Conservation (phyloP, 2,329 filamentous ascomycete genomes). For the Metarhizium album region DNA sequence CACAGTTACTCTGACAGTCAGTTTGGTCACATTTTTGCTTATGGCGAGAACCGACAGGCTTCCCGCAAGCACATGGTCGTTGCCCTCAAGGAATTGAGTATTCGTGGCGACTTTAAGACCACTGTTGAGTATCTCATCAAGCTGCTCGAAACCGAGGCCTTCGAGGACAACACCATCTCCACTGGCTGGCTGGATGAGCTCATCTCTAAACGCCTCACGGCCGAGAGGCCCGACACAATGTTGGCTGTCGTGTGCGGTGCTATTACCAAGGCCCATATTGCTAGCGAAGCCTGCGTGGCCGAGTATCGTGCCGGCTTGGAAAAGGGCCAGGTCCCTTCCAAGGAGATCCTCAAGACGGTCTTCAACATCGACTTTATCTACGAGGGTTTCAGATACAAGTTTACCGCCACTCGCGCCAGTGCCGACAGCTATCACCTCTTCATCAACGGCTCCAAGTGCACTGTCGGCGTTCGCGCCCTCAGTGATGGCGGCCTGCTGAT, state of each 20-base stretch:
- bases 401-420: conserved; percentile 89
- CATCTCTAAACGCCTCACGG: conserved; percentile 94
- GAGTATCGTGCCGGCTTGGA: conserved; percentile 85
- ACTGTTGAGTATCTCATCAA: conserved; percentile 99
- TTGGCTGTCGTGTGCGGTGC: conserved; percentile 93
- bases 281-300: conserved; percentile 78
- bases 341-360: conserved; percentile 94
- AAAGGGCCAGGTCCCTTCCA: conserved; percentile 94
- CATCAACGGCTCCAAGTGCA: conserved; percentile 96
- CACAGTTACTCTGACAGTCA: conserved; percentile 99
- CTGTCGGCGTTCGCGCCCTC: conserved; percentile 82
- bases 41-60: conserved; percentile 91
- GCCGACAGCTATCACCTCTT: conserved; percentile 93
- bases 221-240: conserved; percentile 86
- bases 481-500: conserved; percentile 90
- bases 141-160: conserved; percentile 92
- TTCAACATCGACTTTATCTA: conserved; percentile 99
- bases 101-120: conserved; percentile 97
- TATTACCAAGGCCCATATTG: conserved; percentile 85
- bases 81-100: conserved; percentile 95
- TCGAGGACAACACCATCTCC: conserved; percentile 98
- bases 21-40: conserved; percentile 98
- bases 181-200: conserved; percentile 98
- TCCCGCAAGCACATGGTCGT: conserved; percentile 99
- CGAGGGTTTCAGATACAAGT: conserved; percentile 92